Conservation (phyloP, 2,329 filamentous ascomycete genomes). For the Aspergillus clavatus region DNA sequence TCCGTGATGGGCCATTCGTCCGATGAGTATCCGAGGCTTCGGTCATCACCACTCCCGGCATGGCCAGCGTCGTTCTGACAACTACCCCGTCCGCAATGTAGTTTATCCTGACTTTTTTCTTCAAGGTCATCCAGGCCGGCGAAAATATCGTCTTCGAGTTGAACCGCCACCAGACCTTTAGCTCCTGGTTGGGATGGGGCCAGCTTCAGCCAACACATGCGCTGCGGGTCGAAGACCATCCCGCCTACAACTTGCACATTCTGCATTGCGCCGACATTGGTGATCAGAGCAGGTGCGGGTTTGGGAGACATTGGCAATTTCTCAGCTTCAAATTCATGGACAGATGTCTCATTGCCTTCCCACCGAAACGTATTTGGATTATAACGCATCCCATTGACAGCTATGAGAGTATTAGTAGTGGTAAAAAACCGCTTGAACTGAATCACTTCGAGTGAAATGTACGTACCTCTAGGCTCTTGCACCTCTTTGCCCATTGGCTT, state of each 20-base stretch:
- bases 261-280: constrained; percentile 77
- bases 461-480: constrained; percentile 75
- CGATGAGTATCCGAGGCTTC: constrained; percentile 42
- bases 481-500: constrained; percentile 69
- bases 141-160: constrained; percentile 90
- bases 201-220: constrained; percentile 96
- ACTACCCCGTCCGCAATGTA: constrained; percentile 19
- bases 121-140: constrained; percentile 91
- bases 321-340: constrained; percentile 64
- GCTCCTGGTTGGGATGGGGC: constrained; percentile 41
- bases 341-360: constrained; percentile 94
- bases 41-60: constrained; percentile 33
- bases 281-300: constrained; percentile 67
- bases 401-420: constrained; percentile 44
- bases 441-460: too few species aligned
- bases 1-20: constrained; percentile 86
- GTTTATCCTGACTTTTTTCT: constrained; percentile 47
- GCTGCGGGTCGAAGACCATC: constrained; percentile 96
- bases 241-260: constrained; percentile 92
- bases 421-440: too few species aligned
- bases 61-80: constrained; percentile 24
- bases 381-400: constrained; percentile 92
- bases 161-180: constrained; percentile 48
- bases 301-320: constrained; percentile 41
- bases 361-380: constrained; percentile 81